Evolutionary conservation across 768 basidiomycete genomes (phyloP), one percentile per base, ranked within the genome.

Genomic region (Holtermannia corniformis): DNA sequence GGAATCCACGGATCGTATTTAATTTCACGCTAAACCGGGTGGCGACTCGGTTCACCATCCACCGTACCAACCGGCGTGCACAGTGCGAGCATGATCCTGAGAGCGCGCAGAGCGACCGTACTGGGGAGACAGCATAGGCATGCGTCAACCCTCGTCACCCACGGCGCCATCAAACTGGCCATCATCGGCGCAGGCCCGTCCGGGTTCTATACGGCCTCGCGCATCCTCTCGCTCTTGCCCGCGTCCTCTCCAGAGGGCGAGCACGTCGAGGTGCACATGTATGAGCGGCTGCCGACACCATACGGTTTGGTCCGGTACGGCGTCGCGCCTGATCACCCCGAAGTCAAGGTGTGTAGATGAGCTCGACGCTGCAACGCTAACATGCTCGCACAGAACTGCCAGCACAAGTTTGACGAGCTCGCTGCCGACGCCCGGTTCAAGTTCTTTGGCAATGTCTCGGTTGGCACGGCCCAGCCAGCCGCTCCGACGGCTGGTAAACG

Each of bases 261-360:
- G 5, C 50, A 75, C 27, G 65, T 81, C n/a, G 72, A 75, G 47
- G 80, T 96, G 13, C 89, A 97, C 68, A 73, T 99, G 65, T 99
- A 82, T 68, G 93, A 99, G 74, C 79, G 88, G 27, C 77, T 93
- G 11, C 96, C 92, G 80, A 83, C 89, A 24, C 93, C 93, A 11
- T 87, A 95, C 67, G 95, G 95, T 0, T 78, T 97, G 1, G 91
- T 95, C 3, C 78, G 95, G 43, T 99, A 92, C 65, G 92, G 95
- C 0, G 92, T 99, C 13, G 93, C 95, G 11, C 93, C 93, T 42
- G 93, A 97, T 75, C 93, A 97, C 72, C 90, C 95, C 10, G 93
- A 96, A 75, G 92, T 97, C 72, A 99, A 96, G 81, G 93, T 80
- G 61, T 41, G 69, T 63, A 14, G 41, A n/a, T 44, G 32, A 10